These are phyloP conservation scores for Hortiboletus campestris DNA, from an alignment of 768 basidiomycete species.

Conservation along the genomic window DNA sequence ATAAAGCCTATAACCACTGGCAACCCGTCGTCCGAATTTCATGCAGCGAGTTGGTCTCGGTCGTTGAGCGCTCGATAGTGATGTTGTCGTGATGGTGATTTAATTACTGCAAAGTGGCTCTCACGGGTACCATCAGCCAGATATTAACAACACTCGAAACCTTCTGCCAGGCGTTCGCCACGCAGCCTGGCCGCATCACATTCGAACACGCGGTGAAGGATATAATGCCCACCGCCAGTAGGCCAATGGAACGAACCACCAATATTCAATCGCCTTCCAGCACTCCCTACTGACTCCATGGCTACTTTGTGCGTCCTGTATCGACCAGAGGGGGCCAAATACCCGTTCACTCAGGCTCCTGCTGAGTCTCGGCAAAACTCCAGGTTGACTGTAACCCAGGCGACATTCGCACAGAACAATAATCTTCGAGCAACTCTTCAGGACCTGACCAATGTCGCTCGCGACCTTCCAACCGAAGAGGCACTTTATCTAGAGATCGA, in stretches of 20 bases:
- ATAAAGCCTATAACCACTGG: no score
- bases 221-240: constrained; percentile 10
- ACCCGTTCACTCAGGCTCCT: neutral
- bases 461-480: constrained; percentile 11
- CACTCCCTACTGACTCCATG: neutral
- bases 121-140: no score
- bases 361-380: neutral
- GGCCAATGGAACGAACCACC: neutral
- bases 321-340: neutral
- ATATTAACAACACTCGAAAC: constrained; percentile 9
- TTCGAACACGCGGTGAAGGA: neutral
- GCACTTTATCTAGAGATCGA: constrained; percentile 17
- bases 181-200: neutral
- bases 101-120: no score
- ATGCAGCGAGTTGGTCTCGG: no score
- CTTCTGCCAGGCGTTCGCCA: neutral
- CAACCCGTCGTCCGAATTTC: no score
- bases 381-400: neutral
- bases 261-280: neutral
- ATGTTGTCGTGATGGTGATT: no score
- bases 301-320: constrained; percentile 2
- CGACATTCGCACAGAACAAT: neutral
- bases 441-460: neutral
- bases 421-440: neutral
- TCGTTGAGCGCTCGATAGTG: no score